Base-by-base conservation (phyloP, 148 eudicot genomes). In the Salicornia ramosissima region DNA sequence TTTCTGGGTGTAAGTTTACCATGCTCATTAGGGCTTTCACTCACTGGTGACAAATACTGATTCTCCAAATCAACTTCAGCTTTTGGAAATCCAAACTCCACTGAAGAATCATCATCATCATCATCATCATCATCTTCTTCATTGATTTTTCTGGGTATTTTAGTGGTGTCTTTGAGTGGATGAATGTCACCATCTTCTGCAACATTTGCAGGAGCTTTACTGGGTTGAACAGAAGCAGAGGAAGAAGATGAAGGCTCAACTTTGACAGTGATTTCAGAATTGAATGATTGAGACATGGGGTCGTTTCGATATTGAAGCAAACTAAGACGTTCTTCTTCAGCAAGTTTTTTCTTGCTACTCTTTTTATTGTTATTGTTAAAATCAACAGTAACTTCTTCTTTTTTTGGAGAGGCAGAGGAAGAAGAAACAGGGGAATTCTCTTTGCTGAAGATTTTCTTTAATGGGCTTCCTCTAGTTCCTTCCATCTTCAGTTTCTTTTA, bases 21-120 rank as follows among this genome's bases (percentile, higher is more conserved):
- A 40, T 77, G 71, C 10, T 74, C 77, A 24, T 68, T 72, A 0
- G 86, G 90, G 31, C 83, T 83, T 45, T 87, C 97, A 0, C 67
- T 70, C 6, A 82, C 82, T 13, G 85, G 80, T 0, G 82, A 72
- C 4, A 79, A 45, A 31, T 33, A 46, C 72, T 72, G 80, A 68
- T 56, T 78, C 56, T 79, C 82, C 68, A 79, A 72, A 57, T 82
- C 85, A 6, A 66, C 18, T 15, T 66, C 80, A 0, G 57, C 50
- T 6, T 68, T 67, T 15, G 46, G 62, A 21, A 82, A 82, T 56
- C 73, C 82, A 42, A 79, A 82, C 33, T 82, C 83, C 8, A 40
- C 67, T 7, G 80, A 72, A 10, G 25, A 69, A 7, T 63, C 68
- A 9, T 60, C 77, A 8, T 56, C 79, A 2, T 65, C 64, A 1